Base-by-base conservation (phyloP, 2,329 filamentous ascomycete species). In the Aureobasidium sp. region DNA sequence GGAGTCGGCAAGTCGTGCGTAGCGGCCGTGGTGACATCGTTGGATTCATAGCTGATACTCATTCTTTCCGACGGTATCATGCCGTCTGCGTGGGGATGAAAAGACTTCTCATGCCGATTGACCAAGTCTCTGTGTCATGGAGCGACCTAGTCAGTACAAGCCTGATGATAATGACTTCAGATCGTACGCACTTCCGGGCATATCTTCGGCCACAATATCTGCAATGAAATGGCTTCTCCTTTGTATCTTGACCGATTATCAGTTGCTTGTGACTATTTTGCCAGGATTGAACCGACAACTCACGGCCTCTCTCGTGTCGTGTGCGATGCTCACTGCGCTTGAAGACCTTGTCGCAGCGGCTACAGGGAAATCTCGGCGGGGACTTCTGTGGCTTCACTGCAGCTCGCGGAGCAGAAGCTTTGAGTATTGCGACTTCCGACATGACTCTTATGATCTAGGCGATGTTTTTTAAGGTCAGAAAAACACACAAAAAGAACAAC, bases 41-140 rank as follows among this genome's bases (percentile, higher is more conserved):
- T 50, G 7, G 8, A 17, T 12, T 24, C 29, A 2, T 10, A n/a
- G 2, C 1, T 32, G 13, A 17, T 4, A 20, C 8, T 34, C 6
- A 46, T 9, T 8, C 44, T 48, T 44, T 63, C 43, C 20, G 8
- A 32, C 29, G 2, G 5, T 32, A 32, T 8, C 4, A 44, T 5
- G 53, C 57, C n/a, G 46, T 51, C 17, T 56, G 44, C 61, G 43
- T 59, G 34, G 26, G 61, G 52, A 26, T 63, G 61, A 24, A 63
- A 50, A 2, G 61, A 59, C 24, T 48, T 63, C 37, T 59, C 61
- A 27, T 63, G 53, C 15, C 61, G 41, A 4, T 51, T 56, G 15
- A 63, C 61, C 32, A 63, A 27, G 36, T 63, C 61, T 46, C 61
- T 63, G 36, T 13, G 20, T 20, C 12, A n/a, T 34, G 5, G 43